A percentile compares a stretch with the other conserved stretches of the same genome.
These are phyloP conservation scores for Verticillium tricorpus DNA, from an alignment of 2,329 filamentous ascomycete species.

Conservation along the genomic window DNA sequence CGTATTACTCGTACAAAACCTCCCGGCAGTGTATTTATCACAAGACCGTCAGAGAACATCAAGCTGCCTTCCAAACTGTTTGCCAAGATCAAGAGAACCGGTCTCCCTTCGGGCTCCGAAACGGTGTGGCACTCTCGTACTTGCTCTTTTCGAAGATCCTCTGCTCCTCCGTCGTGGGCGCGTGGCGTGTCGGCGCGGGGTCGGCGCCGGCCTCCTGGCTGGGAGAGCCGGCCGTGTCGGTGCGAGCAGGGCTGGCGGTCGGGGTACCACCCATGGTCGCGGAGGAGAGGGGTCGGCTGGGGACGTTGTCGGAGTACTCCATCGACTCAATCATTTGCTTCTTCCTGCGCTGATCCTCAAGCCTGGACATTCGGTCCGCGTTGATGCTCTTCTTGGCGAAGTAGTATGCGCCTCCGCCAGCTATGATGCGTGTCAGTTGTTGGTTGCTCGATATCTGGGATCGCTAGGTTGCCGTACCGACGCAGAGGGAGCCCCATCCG, in stretches of 20 bases:
- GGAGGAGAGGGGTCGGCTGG: conserved; percentile 26
- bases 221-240: conserved; percentile 55
- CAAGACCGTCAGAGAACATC: background rate
- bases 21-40: background rate
- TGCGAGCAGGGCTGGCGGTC: conserved; percentile 45
- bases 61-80: background rate
- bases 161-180: conserved; percentile 65
- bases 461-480: conserved; percentile 51
- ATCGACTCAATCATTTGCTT: conserved; percentile 54
- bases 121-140: conserved; percentile 78
- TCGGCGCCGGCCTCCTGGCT: conserved; percentile 71
- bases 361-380: conserved; percentile 71
- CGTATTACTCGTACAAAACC: background rate
- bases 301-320: conserved; percentile 39
- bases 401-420: conserved; percentile 88
- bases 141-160: conserved; percentile 75
- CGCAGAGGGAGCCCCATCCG: conserved; percentile 86
- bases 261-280: conserved; percentile 30
- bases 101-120: conserved; percentile 76
- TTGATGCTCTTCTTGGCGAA: conserved; percentile 96
- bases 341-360: conserved; percentile 62
- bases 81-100: conserved; percentile 61
- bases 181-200: conserved; percentile 82
- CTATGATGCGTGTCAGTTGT: conserved; percentile 35
- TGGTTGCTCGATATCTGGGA: background rate